Evolutionary conservation across 75 land plant genomes (phyloP), one percentile per base, ranked within the genome.

Genomic region (Pinus taeda): DNA sequence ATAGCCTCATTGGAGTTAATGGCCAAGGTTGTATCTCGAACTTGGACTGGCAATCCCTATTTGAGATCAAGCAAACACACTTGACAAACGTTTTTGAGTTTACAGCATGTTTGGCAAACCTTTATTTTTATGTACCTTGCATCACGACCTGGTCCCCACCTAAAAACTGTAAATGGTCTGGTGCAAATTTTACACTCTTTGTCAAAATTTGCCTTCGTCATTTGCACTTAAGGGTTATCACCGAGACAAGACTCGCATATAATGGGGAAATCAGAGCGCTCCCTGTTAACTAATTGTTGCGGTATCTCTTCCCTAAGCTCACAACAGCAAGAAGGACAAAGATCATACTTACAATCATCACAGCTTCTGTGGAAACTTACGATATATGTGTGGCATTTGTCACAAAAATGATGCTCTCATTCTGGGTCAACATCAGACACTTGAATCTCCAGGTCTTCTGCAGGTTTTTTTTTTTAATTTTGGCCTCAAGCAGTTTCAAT

Each of bases 61-160:
- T 97, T 95, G 8, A 97, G 91, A 78, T 97, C 99, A 53, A 97
- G 80, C 60, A 97, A 84, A 81, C 99, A 97, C 21, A 97, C 99
- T 63, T 97, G 99, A 78, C 99, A 97, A 13, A 97, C 97, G 1
- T 33, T 33, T 81, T 96, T 96, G 79, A 96, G 85, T 84, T 96
- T 96, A 79, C 95, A 89, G 72, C 99, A 96, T n/a, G 33, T 33
- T 33, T 33, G 33, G 33, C 1, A 33, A 33, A 33, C 33, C 33
- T 33, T 2, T 33, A 2, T 33, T 33, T 33, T 33, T 2, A 1
- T 33, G 2, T 33, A 33, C 33, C 33, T 33, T 33, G 1, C 33
- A 86, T 96, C 99, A 64, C 99, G 92, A 2, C 99, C 99, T 12
- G 99, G 97, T 78, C 97, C 90, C 99, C 99, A 96, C 70, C 99